A percentile compares a stretch with the other conserved stretches of the same genome.
These are phyloP conservation scores for Fonsecaea pedrosoi DNA, from an alignment of 2,329 filamentous ascomycete species.

Conservation along the genomic window DNA sequence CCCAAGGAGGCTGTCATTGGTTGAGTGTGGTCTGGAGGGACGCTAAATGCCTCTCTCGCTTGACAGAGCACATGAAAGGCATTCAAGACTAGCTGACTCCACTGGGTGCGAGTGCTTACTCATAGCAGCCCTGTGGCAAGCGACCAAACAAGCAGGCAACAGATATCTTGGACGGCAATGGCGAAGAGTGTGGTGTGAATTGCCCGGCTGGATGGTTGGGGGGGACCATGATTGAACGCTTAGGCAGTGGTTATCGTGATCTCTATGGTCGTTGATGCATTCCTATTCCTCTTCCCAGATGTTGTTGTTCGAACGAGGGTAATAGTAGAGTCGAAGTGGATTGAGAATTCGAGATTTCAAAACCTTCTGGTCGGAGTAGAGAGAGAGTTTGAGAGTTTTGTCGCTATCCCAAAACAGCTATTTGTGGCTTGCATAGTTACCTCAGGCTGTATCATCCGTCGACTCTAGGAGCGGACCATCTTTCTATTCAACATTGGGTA, in stretches of 20 bases:
- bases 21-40: background rate
- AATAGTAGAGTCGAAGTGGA: background rate
- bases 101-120: background rate
- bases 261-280: background rate
- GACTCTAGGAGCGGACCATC: background rate
- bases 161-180: background rate
- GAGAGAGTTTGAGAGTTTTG: background rate
- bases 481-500: background rate
- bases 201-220: background rate
- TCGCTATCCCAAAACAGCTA: background rate
- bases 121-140: background rate
- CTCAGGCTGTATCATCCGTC: background rate
- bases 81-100: background rate
- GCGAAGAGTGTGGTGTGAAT: background rate
- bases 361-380: no score
- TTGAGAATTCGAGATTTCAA: background rate
- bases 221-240: background rate
- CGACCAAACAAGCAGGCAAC: background rate
- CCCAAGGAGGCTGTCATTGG: background rate
- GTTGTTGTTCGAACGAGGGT: background rate
- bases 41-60: background rate
- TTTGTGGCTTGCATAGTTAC: slow-evolving; percentile 6
- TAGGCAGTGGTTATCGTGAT: background rate
- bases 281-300: background rate
- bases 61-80: background rate